Conservation (phyloP, 352 stramenopile species). For the Blastocystis sp. region DNA sequence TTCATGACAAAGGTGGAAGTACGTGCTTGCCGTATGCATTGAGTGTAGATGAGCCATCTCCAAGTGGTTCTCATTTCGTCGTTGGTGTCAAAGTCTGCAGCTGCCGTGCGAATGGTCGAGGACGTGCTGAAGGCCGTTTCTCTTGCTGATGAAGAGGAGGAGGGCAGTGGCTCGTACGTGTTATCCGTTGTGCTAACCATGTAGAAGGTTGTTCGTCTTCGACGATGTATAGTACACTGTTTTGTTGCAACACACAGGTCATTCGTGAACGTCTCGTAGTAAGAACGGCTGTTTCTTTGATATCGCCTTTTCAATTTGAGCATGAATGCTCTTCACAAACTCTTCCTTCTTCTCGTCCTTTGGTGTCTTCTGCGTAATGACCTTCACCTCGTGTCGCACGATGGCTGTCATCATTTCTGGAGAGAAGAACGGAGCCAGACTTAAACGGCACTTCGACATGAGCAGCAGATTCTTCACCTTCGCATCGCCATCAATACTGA, state of each 20-base stretch:
- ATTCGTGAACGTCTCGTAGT: background rate
- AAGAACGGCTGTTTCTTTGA: conserved; percentile 26
- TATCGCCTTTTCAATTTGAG: conserved; percentile 12
- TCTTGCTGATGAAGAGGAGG: background rate
- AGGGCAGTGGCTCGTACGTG: background rate
- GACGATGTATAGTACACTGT: background rate
- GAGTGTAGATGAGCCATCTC: background rate
- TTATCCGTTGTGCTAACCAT: background rate
- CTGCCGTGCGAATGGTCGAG: background rate
- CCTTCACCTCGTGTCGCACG: background rate
- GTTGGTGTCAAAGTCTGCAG: background rate
- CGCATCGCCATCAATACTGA: background rate
- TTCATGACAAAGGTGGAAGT: background rate
- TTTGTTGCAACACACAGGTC: background rate
- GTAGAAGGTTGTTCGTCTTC: background rate
- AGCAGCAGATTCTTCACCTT: background rate
- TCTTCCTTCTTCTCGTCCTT: conserved; percentile 11
- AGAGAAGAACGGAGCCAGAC: conserved; percentile 7
- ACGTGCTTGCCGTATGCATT: background rate
- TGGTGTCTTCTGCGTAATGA: background rate
- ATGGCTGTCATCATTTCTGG: background rate
- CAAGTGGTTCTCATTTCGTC: background rate
- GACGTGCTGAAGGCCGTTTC: background rate
- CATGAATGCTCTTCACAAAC: conserved; percentile 4
- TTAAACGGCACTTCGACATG: background rate